Evolutionary conservation across 108 stramenopile species (phyloP), one percentile per base, ranked within the genome.

Genomic region (Cyclotella baltica): DNA sequence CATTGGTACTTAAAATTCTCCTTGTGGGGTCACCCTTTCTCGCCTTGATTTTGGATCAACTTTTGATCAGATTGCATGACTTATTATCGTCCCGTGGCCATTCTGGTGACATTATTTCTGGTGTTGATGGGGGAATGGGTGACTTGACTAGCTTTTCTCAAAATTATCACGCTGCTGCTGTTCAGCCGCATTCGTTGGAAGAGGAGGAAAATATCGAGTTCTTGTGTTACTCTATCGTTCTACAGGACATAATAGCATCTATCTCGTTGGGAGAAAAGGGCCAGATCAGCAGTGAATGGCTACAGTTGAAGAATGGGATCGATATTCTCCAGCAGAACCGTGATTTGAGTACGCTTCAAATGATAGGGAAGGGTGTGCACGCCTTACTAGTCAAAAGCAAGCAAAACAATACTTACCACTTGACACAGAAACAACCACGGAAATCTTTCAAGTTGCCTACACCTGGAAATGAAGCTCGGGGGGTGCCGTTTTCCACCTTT

Each of bases 31-130:
- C 58, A 53, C 62, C 62, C 3, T 61, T 64, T 51, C 64, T 74
- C 29, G 19, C 73, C 8, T 63, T 74, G 25, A 29, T 74, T 11
- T 10, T 74, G 51, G 73, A 74, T 51, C 62, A 48, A 13, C 52
- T 74, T 47, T 37, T 74, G 31, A 51, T 38, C 30, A 59, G 71
- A 36, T 38, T 72, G 43, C 71, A 38, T 11, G 71, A 29, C 2
- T n/a, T 72, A 16, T 27, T 36, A 6, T n/a, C n/a, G n/a, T n/a
- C n/a, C n/a, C 47, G 2, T 48, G n/a, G 6, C 20, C 35, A 6
- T 33, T 51, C 19, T 4, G 20, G 34, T 9, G 20, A 1, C 30
- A 18, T 5, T 20, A 53, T 5, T 30, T 30, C 31, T 22, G 29
- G n/a, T 33, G 51, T 23, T 19, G 48, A 43, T 55, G 38, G 13